phyloP scores from a whole-genome alignment of 2,329 filamentous ascomycete genomes.

The Taxawa tesnikishii region DNA sequence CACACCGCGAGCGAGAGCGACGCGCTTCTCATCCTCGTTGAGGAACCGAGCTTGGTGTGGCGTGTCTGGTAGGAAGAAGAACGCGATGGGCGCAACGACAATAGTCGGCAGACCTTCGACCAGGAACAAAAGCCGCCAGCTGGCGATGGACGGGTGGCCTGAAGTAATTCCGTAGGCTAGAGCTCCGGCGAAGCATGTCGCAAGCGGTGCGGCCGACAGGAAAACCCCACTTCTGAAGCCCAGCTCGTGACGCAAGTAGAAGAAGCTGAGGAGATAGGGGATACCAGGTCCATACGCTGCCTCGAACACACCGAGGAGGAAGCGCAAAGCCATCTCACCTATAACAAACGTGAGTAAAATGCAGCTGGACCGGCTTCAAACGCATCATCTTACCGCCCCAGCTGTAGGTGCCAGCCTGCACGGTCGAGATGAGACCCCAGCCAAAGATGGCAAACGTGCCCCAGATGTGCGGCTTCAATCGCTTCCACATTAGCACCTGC shows the following conservation, averaged over 20 bases:
- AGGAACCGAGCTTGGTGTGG: conserved; percentile 41
- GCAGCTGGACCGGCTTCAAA: too few relatives aligned
- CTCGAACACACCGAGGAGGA: conserved; percentile 44
- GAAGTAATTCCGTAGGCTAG: conserved; percentile 52
- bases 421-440: conserved; percentile 22
- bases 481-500: conserved; percentile 18
- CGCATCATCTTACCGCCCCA: too few relatives aligned
- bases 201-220: conserved; percentile 47
- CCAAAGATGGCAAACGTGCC: conserved; percentile 8
- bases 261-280: conserved; percentile 42
- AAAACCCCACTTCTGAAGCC: conserved; percentile 46
- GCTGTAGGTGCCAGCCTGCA: conserved; percentile 25
- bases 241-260: conserved; percentile 46
- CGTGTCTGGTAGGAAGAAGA: conserved; percentile 39
- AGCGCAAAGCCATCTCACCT: conserved; percentile 32
- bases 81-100: conserved; percentile 41
- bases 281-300: conserved; percentile 32
- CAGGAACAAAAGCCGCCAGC: conserved; percentile 50
- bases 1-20: conserved; percentile 42
- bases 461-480: conserved; percentile 22
- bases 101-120: conserved; percentile 53
- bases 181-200: conserved; percentile 66
- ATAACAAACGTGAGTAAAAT: too few relatives aligned
- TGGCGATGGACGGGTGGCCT: conserved; percentile 42
- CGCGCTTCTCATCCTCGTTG: conserved; percentile 42